These are phyloP conservation scores for Epichloe gansuensis DNA, from an alignment of 2,329 filamentous ascomycete species.

Conservation along the genomic window DNA sequence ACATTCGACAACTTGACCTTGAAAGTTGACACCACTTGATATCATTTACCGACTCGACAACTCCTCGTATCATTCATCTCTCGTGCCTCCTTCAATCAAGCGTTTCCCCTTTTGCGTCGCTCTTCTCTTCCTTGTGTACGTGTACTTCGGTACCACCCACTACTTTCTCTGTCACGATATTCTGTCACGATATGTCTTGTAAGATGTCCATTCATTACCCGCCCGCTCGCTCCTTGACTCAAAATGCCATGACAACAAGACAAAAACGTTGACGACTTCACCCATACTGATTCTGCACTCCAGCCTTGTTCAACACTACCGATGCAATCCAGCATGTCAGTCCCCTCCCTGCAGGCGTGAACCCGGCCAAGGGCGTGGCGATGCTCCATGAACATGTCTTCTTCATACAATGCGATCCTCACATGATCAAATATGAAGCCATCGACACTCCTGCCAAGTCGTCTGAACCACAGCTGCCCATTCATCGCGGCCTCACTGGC, in stretches of 20 bases:
- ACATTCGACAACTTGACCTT: no score
- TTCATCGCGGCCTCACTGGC: constrained; percentile 13
- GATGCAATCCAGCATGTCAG: constrained; percentile 29
- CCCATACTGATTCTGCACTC: not conserved
- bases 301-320: constrained; percentile 31
- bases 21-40: no score
- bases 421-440: constrained; percentile 30
- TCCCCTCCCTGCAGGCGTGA: constrained; percentile 25
- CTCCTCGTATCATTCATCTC: no score
- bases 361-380: constrained; percentile 25
- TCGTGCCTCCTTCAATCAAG: no score
- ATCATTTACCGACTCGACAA: no score
- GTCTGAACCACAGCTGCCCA: constrained; percentile 16
- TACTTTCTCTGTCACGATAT: constrained; percentile 2
- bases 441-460: constrained; percentile 18
- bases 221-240: not conserved
- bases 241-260: not conserved
- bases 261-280: no score
- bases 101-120: no score
- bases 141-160: not conserved
- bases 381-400: constrained; percentile 39
- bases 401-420: constrained; percentile 40
- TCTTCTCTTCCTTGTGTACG: not conserved
- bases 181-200: constrained; percentile 9
- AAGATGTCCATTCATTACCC: not conserved